Conservation (phyloP, 805 yeast genomes). For the Metschnikowia chrysomelidarum region DNA sequence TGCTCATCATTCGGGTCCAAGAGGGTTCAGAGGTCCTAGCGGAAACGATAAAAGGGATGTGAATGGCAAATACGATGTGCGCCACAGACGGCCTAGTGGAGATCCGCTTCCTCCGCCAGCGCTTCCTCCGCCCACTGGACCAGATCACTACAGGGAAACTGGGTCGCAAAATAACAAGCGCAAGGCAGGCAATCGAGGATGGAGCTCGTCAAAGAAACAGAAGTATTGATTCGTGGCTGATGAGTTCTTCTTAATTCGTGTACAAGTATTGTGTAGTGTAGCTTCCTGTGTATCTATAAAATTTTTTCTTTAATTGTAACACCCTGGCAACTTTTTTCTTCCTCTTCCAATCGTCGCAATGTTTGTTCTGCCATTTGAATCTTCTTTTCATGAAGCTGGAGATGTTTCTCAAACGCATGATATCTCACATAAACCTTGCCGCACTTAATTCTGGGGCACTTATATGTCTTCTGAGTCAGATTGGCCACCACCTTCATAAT, state of each 20-base stretch:
- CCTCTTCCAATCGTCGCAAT: conserved; percentile 3
- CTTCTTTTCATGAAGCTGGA: conserved; percentile 23
- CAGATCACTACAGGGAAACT: conserved; percentile 4
- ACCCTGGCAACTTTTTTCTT: too few species aligned
- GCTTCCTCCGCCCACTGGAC: conserved; percentile 15
- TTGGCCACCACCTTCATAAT: conserved; percentile 12
- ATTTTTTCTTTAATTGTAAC: too few species aligned
- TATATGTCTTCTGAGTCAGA: conserved; percentile 6
- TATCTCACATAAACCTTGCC: conserved; percentile 11
- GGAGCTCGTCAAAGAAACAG: conserved; percentile 20
- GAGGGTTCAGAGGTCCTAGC: conserved; percentile 11
- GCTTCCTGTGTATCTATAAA: too few species aligned
- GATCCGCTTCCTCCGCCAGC: conserved; percentile 20
- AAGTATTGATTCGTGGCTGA: too few species aligned
- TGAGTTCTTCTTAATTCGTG: too few species aligned
- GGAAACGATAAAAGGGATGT: conserved; percentile 16
- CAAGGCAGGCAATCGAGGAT: conserved; percentile 3
- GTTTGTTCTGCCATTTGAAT: conserved; percentile 26
- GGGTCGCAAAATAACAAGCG: neutral
- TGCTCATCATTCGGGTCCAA: conserved; percentile 7
- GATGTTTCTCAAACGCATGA: conserved; percentile 17
- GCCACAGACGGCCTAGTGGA: conserved; percentile 5
- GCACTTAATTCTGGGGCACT: conserved; percentile 15
- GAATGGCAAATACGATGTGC: conserved; percentile 8
- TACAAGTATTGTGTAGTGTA: too few species aligned